phyloP scores from a whole-genome alignment of 331 rosid genomes.

The Telfairia occidentalis region DNA sequence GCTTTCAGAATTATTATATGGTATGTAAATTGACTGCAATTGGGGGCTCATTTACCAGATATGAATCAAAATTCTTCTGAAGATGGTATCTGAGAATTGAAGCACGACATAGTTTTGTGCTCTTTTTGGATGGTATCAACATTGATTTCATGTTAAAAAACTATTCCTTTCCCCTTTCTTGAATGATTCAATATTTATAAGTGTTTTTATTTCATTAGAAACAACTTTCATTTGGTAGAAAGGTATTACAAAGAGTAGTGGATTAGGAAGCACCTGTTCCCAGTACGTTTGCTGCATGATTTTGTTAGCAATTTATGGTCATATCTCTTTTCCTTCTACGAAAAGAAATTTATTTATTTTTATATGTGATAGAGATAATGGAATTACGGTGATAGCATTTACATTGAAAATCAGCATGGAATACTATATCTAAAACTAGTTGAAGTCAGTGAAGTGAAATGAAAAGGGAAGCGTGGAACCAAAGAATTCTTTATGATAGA shows the following conservation, averaged over 20 bases:
- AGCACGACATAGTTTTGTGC: neutral
- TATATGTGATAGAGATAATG: neutral
- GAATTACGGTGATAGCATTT: neutral
- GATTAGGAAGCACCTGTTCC: neutral
- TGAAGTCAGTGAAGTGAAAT: neutral
- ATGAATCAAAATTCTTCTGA: neutral
- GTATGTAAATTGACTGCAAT: conserved; percentile 23
- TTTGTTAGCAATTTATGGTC: neutral
- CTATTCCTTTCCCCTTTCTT: neutral
- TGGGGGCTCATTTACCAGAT: neutral
- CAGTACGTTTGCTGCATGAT: neutral
- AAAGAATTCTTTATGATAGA: neutral
- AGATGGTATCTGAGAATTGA: neutral
- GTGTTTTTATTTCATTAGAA: neutral
- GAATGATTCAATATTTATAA: neutral
- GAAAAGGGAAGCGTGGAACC: neutral
- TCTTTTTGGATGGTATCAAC: neutral
- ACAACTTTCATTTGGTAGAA: neutral
- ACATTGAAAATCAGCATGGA: neutral
- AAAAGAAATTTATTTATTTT: neutral
- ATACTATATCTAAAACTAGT: neutral
- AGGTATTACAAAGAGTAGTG: neutral
- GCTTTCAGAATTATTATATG: conserved; percentile 96
- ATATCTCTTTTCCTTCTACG: neutral
- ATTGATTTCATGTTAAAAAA: neutral